Percentiles rank a stretch among this genome's conserved stretches.
These are phyloP conservation scores for Cladorrhinum sp. DNA, from an alignment of 2,329 filamentous ascomycete species.

Conservation along the genomic window DNA sequence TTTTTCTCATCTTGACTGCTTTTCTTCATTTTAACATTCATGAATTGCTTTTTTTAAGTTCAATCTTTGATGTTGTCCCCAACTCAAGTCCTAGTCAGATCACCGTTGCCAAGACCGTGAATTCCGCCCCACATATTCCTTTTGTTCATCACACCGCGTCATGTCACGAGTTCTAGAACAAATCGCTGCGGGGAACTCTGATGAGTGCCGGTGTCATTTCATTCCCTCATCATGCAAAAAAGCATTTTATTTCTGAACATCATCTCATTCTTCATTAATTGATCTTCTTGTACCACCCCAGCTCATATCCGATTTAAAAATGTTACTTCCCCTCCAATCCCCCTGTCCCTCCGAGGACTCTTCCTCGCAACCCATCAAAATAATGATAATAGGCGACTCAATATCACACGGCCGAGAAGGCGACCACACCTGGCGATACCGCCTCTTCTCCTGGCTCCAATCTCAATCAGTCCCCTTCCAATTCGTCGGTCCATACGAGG, in stretches of 20 bases:
- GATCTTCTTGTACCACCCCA: background rate
- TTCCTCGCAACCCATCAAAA: background rate
- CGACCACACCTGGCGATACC: constrained; percentile 43
- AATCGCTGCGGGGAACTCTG: background rate
- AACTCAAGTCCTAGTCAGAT: too few species aligned
- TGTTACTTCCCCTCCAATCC: background rate
- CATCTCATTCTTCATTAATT: background rate
- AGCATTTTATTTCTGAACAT: too few species aligned
- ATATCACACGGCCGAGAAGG: constrained; percentile 39
- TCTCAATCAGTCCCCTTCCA: constrained; percentile 24
- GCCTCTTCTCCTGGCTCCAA: constrained; percentile 40
- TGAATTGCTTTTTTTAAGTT: background rate
- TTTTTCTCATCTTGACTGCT: background rate
- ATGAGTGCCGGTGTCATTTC: background rate
- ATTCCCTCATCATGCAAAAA: background rate
- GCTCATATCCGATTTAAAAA: background rate
- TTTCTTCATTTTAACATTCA: background rate
- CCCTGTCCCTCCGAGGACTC: background rate
- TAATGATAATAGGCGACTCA: constrained; percentile 40
- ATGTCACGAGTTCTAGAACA: background rate
- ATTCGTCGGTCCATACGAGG: constrained; percentile 39
- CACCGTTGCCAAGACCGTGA: background rate
- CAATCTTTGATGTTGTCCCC: background rate
- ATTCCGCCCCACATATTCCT: background rate
- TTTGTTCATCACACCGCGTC: background rate